Base-by-base conservation (phyloP, 208 protist species). In the Strigomonas culicis region DNA sequence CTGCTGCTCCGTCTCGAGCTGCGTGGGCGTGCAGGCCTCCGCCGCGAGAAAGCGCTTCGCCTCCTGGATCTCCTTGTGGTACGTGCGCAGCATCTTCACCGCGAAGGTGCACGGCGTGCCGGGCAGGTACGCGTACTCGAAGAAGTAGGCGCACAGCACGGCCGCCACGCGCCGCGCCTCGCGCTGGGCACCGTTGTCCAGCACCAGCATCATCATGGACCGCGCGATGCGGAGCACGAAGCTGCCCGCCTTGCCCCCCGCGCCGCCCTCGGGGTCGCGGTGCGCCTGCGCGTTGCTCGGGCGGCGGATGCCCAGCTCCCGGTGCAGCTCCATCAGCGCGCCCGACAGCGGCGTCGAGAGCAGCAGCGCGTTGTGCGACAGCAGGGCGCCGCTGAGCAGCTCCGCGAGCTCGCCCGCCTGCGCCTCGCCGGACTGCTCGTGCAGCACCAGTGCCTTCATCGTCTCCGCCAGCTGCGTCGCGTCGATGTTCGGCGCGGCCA, bases 61-160 rank as follows among this genome's bases (percentile, higher is more conserved):
- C 49, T 62, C 69, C 7, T 43, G 46, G 15, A 92, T 39, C 47
- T 75, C 52, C 43, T 43, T 34, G 28, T 59, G 61, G 66, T 75
- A 73, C 31, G 53, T 69, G 19, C 63, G 53, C 19, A 89, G 66
- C 19, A 84, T 47, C 31, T 47, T 55, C 13, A 79, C 64, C 25
- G 86, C 77, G 43, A 93, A 80, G 63, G 72, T 62, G 57, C 80
- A 74, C 11, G 88, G 88, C 25, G 70, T 91, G 63, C 74, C 68
- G 36, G 66, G 74, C 32, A 94, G 59, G 74, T 94, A 94, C 30
- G 62, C 66, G 64, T 80, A 91, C 67, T 84, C 77, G 69, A 91
- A 94, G 25, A 86, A 57, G 69, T 94, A 89, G 13, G 72, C 88
- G 59, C 79, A 82, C 43, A 86, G 63, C 27, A 83, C 70, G 17